These are phyloP conservation scores for Mortierella sp. DNA, from an alignment of 371 early-diverging fungal genomes.

Conservation along the genomic window DNA sequence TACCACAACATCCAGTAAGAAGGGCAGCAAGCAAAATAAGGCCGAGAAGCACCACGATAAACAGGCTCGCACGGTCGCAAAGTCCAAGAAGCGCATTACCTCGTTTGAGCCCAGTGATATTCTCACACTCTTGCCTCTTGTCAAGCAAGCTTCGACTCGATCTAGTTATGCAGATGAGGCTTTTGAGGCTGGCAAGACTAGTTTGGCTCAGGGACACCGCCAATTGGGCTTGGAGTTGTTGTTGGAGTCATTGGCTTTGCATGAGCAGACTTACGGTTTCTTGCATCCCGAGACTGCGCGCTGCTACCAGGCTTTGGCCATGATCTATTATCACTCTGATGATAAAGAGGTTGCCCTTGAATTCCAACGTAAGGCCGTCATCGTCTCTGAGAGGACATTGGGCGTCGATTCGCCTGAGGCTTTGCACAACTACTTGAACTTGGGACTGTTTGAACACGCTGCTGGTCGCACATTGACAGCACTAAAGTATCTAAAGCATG, in stretches of 20 bases:
- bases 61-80: constrained; percentile 48
- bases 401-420: constrained; percentile 94
- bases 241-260: constrained; percentile 85
- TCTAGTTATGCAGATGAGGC: constrained; percentile 90
- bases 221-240: constrained; percentile 86
- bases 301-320: constrained; percentile 89
- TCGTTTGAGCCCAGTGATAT: constrained; percentile 84
- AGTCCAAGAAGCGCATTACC: constrained; percentile 56
- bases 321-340: constrained; percentile 85
- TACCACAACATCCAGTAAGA: constrained; percentile 37
- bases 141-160: constrained; percentile 78
- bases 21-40: constrained; percentile 57
- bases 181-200: constrained; percentile 88
- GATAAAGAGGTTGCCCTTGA: constrained; percentile 82
- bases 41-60: constrained; percentile 59
- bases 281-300: constrained; percentile 91
- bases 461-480: constrained; percentile 82
- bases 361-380: constrained; percentile 89
- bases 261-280: constrained; percentile 94
- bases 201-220: constrained; percentile 84
- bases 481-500: constrained; percentile 84
- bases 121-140: constrained; percentile 83
- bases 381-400: constrained; percentile 85
- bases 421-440: constrained; percentile 86
- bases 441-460: constrained; percentile 88